phyloP scores from a whole-genome alignment of 129 eudicot species.

The Kitagawia praeruptora region DNA sequence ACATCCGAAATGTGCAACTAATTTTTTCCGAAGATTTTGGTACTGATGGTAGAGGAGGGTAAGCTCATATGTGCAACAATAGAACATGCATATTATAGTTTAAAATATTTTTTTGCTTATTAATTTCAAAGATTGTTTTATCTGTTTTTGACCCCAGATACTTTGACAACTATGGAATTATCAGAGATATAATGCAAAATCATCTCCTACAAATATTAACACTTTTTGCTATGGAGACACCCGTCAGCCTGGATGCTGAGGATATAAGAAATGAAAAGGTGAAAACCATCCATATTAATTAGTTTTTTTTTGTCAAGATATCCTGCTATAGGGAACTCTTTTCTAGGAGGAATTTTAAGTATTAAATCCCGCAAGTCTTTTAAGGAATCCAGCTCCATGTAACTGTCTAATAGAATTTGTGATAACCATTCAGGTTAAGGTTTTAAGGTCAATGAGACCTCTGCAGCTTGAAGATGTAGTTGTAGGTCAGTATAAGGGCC shows the following conservation, averaged over 20 bases:
- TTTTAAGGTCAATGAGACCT: conserved; percentile 78
- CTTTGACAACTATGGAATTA: conserved; percentile 86
- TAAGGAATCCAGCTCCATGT: background rate
- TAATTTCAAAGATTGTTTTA: background rate
- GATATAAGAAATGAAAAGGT: conserved; percentile 94
- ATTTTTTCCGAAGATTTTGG: conserved; percentile 97
- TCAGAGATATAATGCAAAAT: conserved; percentile 93
- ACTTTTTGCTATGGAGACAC: conserved; percentile 96
- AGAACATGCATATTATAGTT: background rate
- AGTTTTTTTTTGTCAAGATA: background rate
- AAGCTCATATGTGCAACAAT: conserved; percentile 15
- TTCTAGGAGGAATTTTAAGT: background rate
- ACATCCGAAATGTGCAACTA: conserved; percentile 83
- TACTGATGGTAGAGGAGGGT: conserved; percentile 98
- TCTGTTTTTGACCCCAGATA: conserved; percentile 34
- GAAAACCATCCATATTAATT: background rate
- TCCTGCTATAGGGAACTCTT: background rate
- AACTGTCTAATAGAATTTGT: background rate
- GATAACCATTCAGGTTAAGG: conserved; percentile 55
- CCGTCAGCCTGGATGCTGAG: conserved; percentile 91
- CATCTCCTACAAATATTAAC: conserved; percentile 90
- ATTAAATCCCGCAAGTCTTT: background rate
- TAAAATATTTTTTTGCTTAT: background rate
- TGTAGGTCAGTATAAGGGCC: conserved; percentile 88
- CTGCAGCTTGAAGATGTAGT: conserved; percentile 64